Evolutionary conservation across 108 stramenopile genomes (phyloP), one percentile per base, ranked within the genome.

Genomic region (Asterionellopsis glacialis): DNA sequence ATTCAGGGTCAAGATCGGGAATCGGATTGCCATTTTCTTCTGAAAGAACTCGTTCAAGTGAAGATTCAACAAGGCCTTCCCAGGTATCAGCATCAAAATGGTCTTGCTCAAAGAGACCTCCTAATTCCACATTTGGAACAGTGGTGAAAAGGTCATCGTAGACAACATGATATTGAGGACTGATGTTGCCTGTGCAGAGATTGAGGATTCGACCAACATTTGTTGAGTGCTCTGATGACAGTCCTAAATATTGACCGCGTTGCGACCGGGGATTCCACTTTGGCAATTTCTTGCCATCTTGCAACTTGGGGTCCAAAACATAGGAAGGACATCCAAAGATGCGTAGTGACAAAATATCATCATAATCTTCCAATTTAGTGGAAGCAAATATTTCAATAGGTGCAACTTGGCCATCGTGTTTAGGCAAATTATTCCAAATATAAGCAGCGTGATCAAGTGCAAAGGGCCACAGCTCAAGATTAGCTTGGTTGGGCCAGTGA

Each of bases 221-320:
- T 9, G 69, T 59, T 11, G 84, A 75, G 44, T 82, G 80, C 3
- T 51, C 12, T 0, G 64, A 11, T 1, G 75, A 79, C 33, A 75
- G 60, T 0, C 84, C 80, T 25, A 82, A 44, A 43, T 65, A 85
- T 50, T 70, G 55, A 4, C 83, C 79, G 57, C 55, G 65, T 18
- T 59, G 61, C 1, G 73, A 54, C 0, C 73, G 60, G 9, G 68
- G 72, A 12, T 72, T 58, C 82, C 78, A 83, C 40, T 67, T 76
- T 9, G 83, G 78, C 7, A 80, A 21, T 44, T 80, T 77, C 69
- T 80, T 84, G 21, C 73, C 76, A 42, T 80, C 83, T 75, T 80
- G 79, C 5, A 84, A 66, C 22, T 51, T 61, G 15, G 79, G 76
- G 22, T 80, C 83, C 7, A 84, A 53, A 1, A 84, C 83, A 57